Evolutionary conservation across 148 eudicot genomes (phyloP), one percentile per base, ranked within the genome.

Genomic region (Rhododendron ovatum): DNA sequence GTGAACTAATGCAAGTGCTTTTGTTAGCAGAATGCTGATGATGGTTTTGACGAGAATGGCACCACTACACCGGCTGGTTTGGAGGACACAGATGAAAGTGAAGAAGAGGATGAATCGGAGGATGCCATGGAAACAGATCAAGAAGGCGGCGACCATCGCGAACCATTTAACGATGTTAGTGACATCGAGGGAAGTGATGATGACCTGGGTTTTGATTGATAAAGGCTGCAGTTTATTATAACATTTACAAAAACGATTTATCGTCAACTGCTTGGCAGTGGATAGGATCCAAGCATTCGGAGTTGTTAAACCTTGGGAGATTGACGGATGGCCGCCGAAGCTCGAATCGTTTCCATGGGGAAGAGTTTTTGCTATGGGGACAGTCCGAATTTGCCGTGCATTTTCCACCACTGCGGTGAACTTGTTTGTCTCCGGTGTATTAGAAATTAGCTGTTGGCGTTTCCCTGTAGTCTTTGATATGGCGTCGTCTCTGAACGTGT

Each of bases 111-210:
- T 4, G 93, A 90, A 69, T 86, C 88, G 7, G 96, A 90, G 75
- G 98, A 92, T 35, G 93, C 89, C 1, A 97, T 94, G 99, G 99
- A 97, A 17, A 94, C 95, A 30, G 98, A 95, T 87, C 77, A 88
- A 73, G 91, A 92, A 76, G 96, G 81, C 30, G 77, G 78, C 18
- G 92, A 92, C 85, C 9, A 69, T 12, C 89, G 88, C 6, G 89
- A 85, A 85, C 90, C 88, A 12, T 82, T 90, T 80, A 88, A 90
- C 51, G 94, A 90, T 79, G 75, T 91, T 39, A 93, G 98, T 75
- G 96, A 95, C 84, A 82, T 86, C 50, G 96, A 92, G 84, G 91
- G 86, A 81, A 88, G 91, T 86, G 92, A 92, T 22, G 91, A 79
- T 78, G 76, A 71, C 76, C 87, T 92, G 73, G 48, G 33, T 65